Percentiles rank a stretch among this genome's conserved stretches.
Evolutionary conservation across 169 alveolate genomes (phyloP).

Genomic region (Toxoplasma gondii): DNA sequence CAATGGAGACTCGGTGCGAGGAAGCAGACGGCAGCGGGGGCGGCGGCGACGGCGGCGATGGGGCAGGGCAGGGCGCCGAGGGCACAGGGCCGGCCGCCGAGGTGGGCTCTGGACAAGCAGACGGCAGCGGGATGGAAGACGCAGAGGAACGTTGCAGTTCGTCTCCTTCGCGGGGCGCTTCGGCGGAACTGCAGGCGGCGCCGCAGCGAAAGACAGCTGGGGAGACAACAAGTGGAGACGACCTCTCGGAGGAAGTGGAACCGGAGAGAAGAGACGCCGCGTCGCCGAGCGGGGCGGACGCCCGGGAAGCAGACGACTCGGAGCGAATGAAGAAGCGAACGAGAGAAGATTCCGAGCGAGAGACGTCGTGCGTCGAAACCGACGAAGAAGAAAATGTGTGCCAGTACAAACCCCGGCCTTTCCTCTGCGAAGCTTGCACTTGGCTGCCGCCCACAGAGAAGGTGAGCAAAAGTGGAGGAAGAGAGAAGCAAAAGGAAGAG

Average conservation of each 20-base stretch:
- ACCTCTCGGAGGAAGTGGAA: background rate
- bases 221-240: too few species aligned
- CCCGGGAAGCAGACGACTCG: background rate
- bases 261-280: background rate
- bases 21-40: background rate
- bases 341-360: background rate
- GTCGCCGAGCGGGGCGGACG: background rate
- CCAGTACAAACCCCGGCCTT: constrained; percentile 3
- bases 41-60: background rate
- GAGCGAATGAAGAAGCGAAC: background rate
- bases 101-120: too few species aligned
- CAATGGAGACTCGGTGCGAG: background rate
- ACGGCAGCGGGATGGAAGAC: too few species aligned
- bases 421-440: constrained; percentile 29
- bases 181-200: too few species aligned
- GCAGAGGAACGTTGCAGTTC: too few species aligned
- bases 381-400: background rate
- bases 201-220: too few species aligned
- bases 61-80: background rate
- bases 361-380: background rate
- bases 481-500: too few species aligned
- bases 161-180: too few species aligned
- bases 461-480: background rate
- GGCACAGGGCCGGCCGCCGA: background rate
- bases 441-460: constrained; percentile 31